Percentiles rank a stretch among this genome's conserved stretches.
phyloP scores from a whole-genome alignment of 2,329 filamentous ascomycete species.

The Diplocarpon mali region DNA sequence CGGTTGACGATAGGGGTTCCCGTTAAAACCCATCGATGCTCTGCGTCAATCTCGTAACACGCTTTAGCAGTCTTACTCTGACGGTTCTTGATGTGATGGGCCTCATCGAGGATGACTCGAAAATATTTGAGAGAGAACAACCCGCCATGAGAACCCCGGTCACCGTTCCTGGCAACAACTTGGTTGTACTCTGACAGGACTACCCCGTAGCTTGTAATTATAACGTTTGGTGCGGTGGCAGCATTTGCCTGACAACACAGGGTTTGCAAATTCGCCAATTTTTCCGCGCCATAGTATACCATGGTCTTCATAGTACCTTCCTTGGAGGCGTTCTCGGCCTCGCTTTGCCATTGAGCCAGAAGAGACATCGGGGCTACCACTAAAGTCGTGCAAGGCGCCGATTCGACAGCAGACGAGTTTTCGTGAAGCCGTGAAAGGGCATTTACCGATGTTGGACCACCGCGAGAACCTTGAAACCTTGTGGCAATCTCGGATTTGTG shows the following conservation, averaged over 20 bases:
- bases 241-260: conserved; percentile 69
- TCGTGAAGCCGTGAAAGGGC: conserved; percentile 51
- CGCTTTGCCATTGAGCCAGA: conserved; percentile 93
- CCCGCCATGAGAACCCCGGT: conserved; percentile 54
- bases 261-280: conserved; percentile 63
- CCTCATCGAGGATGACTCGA: conserved; percentile 89
- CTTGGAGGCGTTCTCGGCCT: conserved; percentile 82
- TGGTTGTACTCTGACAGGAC: conserved; percentile 83
- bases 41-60: conserved; percentile 78
- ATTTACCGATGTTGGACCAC: conserved; percentile 36
- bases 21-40: conserved; percentile 86
- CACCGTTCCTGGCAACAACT: conserved; percentile 54
- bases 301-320: conserved; percentile 72
- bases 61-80: conserved; percentile 90
- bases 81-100: conserved; percentile 82
- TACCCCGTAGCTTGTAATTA: conserved; percentile 91
- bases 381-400: conserved; percentile 79
- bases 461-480: conserved; percentile 26
- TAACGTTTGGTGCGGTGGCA: conserved; percentile 68
- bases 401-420: conserved; percentile 44
- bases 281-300: conserved; percentile 88
- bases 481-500: conserved; percentile 52
- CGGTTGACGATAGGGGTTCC: conserved; percentile 96
- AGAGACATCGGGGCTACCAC: conserved; percentile 97
- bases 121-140: conserved; percentile 93